phyloP scores from a whole-genome alignment of 2,329 filamentous ascomycete genomes.

The Nemania diffusa region DNA sequence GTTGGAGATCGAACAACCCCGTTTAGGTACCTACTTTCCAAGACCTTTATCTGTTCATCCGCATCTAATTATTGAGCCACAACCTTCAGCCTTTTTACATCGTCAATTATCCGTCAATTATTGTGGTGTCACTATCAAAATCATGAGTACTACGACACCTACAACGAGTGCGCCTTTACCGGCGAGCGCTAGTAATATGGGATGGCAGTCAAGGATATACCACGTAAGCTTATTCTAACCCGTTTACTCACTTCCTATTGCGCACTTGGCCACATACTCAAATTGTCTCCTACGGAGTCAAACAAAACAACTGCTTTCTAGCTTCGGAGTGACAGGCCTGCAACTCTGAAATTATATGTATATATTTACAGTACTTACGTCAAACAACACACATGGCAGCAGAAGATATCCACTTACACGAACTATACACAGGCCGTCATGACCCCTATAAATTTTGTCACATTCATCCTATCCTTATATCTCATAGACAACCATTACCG shows the following conservation, averaged over 20 bases:
- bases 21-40: neutral
- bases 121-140: neutral
- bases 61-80: neutral
- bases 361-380: no score
- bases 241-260: neutral
- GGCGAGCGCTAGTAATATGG: constrained; percentile 3
- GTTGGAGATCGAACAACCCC: constrained; percentile 15
- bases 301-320: neutral
- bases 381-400: neutral
- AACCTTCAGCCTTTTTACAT: neutral
- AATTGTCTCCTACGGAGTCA: neutral
- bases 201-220: constrained; percentile 39
- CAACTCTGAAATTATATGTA: neutral
- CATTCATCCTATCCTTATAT: constrained; percentile 72
- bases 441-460: constrained; percentile 71
- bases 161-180: neutral
- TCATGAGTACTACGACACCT: constrained; percentile 16
- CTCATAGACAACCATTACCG: constrained; percentile 69
- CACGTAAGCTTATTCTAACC: constrained; percentile 36
- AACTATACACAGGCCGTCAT: constrained; percentile 57
- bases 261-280: neutral
- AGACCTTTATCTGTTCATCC: neutral
- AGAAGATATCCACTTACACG: neutral
- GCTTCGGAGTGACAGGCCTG: neutral
- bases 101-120: neutral